A percentile compares a stretch with the other conserved stretches of the same genome.
phyloP scores from a whole-genome alignment of 306 rosid genomes.

The Quercus bicolor region DNA sequence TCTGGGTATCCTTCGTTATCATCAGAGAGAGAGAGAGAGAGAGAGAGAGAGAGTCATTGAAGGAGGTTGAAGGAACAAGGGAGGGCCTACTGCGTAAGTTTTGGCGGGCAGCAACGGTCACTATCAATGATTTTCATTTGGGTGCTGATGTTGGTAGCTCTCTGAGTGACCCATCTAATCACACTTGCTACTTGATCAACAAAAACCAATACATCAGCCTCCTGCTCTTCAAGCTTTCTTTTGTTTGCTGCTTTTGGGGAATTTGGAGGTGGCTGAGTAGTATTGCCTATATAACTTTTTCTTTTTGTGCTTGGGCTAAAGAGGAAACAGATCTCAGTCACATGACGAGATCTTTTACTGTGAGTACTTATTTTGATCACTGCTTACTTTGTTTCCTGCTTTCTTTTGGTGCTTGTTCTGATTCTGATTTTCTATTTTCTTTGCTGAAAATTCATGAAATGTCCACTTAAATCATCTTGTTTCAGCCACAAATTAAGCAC shows the following conservation, averaged over 20 bases:
- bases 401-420: neutral
- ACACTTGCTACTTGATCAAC: conserved; percentile 20
- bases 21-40: neutral
- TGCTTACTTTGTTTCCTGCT: neutral
- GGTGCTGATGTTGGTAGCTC: conserved; percentile 39
- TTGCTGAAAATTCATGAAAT: conserved; percentile 9
- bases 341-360: conserved; percentile 57
- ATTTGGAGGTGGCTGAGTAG: neutral
- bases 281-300: neutral
- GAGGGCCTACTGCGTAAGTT: conserved; percentile 55
- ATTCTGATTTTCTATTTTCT: conserved; percentile 8
- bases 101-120: conserved; percentile 60
- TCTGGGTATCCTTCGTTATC: conserved; percentile 24
- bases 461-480: conserved; percentile 9
- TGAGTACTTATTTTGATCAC: conserved; percentile 36
- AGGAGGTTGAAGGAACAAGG: conserved; percentile 31
- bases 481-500: neutral
- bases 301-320: conserved; percentile 20
- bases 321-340: conserved; percentile 54
- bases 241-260: conserved; percentile 8
- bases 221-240: conserved; percentile 11
- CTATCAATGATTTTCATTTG: conserved; percentile 58
- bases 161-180: conserved; percentile 49
- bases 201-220: conserved; percentile 3
- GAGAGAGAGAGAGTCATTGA: conserved; percentile 12